These are phyloP conservation scores for Pichia sp. DNA, from an alignment of 1,139 yeast genomes.

Conservation along the genomic window DNA sequence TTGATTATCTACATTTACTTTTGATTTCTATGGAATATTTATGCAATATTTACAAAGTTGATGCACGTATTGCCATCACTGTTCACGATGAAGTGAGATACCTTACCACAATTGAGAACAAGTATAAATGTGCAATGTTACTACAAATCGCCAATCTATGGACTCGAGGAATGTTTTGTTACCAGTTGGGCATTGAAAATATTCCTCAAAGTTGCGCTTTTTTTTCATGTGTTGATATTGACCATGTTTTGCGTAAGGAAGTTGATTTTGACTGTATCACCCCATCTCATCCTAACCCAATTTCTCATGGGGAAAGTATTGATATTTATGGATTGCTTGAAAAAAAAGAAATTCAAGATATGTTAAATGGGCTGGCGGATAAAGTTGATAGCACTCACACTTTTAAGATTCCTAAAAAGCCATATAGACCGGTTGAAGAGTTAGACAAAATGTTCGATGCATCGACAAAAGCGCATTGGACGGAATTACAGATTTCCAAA, in stretches of 20 bases:
- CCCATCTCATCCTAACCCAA: constrained; percentile 69
- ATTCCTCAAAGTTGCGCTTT: constrained; percentile 95
- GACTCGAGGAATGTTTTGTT: constrained; percentile 96
- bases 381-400: constrained; percentile 10
- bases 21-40: constrained; percentile 86
- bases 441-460: constrained; percentile 24
- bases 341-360: constrained; percentile 22
- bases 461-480: constrained; percentile 18
- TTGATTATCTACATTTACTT: constrained; percentile 83
- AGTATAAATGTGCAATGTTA: constrained; percentile 68
- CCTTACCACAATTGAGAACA: constrained; percentile 64
- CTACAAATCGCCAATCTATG: constrained; percentile 86
- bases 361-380: constrained; percentile 15
- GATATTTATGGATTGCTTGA: constrained; percentile 48
- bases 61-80: constrained; percentile 75
- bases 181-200: constrained; percentile 81
- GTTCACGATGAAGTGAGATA: constrained; percentile 95
- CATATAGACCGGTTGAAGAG: constrained; percentile 22
- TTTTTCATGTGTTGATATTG: constrained; percentile 90
- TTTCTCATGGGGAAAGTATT: constrained; percentile 72
- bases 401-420: constrained; percentile 6
- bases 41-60: constrained; percentile 51
- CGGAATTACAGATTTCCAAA: constrained; percentile 27
- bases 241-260: constrained; percentile 80
- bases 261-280: constrained; percentile 84